A percentile compares a stretch with the other conserved stretches of the same genome.
Conservation (phyloP, 2,329 filamentous ascomycete genomes). For the Aspergillus novofumigatus region DNA sequence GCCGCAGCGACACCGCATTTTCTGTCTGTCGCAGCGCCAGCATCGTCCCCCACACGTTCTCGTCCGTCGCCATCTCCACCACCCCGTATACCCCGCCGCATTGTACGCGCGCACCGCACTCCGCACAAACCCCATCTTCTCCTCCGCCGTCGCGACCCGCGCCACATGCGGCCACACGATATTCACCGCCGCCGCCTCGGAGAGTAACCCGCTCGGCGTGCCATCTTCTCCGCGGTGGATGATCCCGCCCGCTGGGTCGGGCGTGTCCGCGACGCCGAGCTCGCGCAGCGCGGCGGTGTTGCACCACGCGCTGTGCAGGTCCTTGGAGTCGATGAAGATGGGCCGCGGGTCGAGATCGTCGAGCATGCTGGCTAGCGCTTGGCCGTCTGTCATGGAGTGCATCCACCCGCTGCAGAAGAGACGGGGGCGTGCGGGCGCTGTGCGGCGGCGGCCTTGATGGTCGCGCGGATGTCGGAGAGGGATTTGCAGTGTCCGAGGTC, state of each 20-base stretch:
- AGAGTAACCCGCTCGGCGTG: constrained; percentile 41
- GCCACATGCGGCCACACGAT: constrained; percentile 48
- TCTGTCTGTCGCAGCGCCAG: constrained; percentile 29
- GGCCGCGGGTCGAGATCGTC: constrained; percentile 47
- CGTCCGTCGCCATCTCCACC: constrained; percentile 51
- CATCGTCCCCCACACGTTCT: constrained; percentile 44
- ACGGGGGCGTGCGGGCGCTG: constrained; percentile 34
- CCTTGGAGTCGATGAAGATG: constrained; percentile 48
- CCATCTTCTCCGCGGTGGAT: constrained; percentile 42
- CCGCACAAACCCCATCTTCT: constrained; percentile 40
- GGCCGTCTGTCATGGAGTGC: constrained; percentile 42
- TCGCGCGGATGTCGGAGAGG: constrained; percentile 40
- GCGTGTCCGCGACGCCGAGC: constrained; percentile 37
- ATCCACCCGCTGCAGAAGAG: constrained; percentile 49
- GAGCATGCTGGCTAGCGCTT: constrained; percentile 41
- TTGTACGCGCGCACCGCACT: constrained; percentile 43
- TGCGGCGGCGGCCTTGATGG: constrained; percentile 37
- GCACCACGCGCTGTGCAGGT: constrained; percentile 50
- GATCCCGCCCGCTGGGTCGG: constrained; percentile 42
- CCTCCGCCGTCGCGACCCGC: constrained; percentile 36
- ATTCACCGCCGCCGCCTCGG: constrained; percentile 43
- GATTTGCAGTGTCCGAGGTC: constrained; percentile 38
- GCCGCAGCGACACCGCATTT: constrained; percentile 35
- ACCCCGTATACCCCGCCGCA: constrained; percentile 44
- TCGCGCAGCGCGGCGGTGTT: constrained; percentile 45